Base-by-base conservation (phyloP, 352 stramenopile genomes). In the Pythium phragmitis region DNA sequence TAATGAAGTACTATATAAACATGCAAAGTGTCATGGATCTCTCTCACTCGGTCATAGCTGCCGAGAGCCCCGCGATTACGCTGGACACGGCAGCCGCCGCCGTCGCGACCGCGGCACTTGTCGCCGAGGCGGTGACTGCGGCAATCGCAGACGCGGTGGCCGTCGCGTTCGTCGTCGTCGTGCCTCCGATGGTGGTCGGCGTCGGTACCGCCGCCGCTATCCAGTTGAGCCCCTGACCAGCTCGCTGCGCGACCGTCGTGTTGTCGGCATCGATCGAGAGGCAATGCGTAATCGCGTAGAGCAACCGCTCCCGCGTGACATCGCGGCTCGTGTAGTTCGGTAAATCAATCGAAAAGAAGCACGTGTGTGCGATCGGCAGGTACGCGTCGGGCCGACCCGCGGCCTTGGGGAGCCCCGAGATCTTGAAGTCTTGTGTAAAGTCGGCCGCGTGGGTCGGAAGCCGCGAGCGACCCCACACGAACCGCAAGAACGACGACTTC, bases 341-440 rank as follows among this genome's bases (percentile, higher is more conserved):
- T 28, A 96, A 53, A 57, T 96, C 87, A 57, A 96, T 92, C 34
- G 87, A 96, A 67, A 96, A 96, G 68, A 96, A 96, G 61, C 87
- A 96, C 21, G 87, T 96, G 63, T 96, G 85, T 1, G 87, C 87
- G 63, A 94, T 91, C 13, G 87, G 87, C 19, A 96, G 68, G 63
- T 94, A 96, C 68, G 87, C 79, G 62, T 96, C 87, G 7, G 87
- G 77, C 4, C 85, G 80, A 0, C 80, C 83, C 1, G 73, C 72
- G 43, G 86, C 82, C 58, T 92, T 94, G 2, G 91, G 89, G 28
- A 96, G 61, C 0, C 82, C 87, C 11, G 85, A 91, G 65, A 96
- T 94, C 66, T 96, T 96, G 57, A 96, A 96, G 63, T 96, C 86
- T 42, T 96, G 87, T 6, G 87, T 95, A 62, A 96, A 91, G 72